Conservation (phyloP, 371 early-diverging fungal genomes). For the Cokeromyces recurvatus region DNA sequence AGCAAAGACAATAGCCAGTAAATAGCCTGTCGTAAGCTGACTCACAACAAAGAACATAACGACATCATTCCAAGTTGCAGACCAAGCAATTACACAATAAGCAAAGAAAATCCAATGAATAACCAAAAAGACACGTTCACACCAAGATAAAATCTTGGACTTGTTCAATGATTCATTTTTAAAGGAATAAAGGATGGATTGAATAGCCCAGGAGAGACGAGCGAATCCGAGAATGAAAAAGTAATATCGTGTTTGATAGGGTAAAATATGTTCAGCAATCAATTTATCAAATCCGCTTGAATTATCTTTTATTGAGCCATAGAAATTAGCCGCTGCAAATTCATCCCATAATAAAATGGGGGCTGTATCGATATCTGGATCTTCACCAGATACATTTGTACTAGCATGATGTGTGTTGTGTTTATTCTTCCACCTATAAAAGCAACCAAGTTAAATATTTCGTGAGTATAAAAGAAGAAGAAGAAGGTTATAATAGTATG, state of each 20-base stretch:
- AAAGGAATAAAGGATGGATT: constrained; percentile 56
- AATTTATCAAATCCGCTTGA: constrained; percentile 46
- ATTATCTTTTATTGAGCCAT: constrained; percentile 46
- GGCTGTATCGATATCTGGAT: constrained; percentile 86
- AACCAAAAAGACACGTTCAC: constrained; percentile 55
- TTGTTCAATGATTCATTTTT: constrained; percentile 47
- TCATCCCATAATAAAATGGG: constrained; percentile 81
- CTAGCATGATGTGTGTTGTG: constrained; percentile 85
- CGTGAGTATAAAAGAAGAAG: too few species aligned
- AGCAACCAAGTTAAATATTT: too few species aligned
- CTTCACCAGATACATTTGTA: constrained; percentile 74
- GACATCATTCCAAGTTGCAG: constrained; percentile 41
- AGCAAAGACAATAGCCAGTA: constrained; percentile 74
- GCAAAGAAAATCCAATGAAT: constrained; percentile 72
- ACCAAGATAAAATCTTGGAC: constrained; percentile 32
- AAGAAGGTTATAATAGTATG: too few species aligned
- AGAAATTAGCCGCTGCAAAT: constrained; percentile 67
- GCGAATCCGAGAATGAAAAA: constrained; percentile 77
- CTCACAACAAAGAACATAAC: constrained; percentile 64
- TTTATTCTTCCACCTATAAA: constrained; percentile 79
- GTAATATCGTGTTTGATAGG: constrained; percentile 68
- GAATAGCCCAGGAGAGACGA: constrained; percentile 69
- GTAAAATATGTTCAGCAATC: constrained; percentile 52
- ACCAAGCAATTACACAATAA: constrained; percentile 46
- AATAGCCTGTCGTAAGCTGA: constrained; percentile 68